Evolutionary conservation across 2,329 filamentous ascomycete genomes (phyloP), one percentile per base, ranked within the genome.

Genomic region (Aspergillus spinulosporus): DNA sequence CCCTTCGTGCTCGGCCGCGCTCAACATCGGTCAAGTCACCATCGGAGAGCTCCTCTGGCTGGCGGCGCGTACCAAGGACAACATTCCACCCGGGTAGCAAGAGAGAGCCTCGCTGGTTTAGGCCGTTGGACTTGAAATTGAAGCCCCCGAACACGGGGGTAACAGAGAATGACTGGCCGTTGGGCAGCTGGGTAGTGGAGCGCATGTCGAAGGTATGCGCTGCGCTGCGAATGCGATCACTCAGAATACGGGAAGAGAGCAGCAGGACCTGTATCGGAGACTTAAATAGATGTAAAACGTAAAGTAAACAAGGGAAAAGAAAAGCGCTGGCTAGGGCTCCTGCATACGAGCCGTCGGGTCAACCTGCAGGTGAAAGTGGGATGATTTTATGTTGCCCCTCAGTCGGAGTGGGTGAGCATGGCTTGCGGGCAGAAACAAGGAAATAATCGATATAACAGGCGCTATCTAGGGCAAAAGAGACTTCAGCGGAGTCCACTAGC

Each of bases 121-220:
- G 77, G 59, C 94, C 88, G 69, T 90, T 88, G 56, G 87, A 84
- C 72, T 92, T 94, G 85, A 97, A 97, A 66, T 88, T 90, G 54
- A 94, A 82, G 32, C 93, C 93, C n/a, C 89, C 91, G 71, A 96
- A 97, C 28, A 96, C 90, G 0, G 92, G 89, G 11, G 85, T 86
- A 32, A 96, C 88, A 2, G 87, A 88, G 68, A 94, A 83, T 62
- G 82, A 87, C 76, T 94, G 90, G 68, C 92, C 93, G 75, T 97
- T 95, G 47, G 93, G 93, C 64, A 97, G 80, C 72, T 88, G 84
- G 57, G 72, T 88, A 84, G 58, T 72, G 69, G 43, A 58, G 62
- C 61, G 63, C 68, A 72, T 72, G 51, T 34, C 60, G 63, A 56
- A 32, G 42, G 21, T 28, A 3, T 43, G 32, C 29, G 28, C 14